These are phyloP conservation scores for Mycena sanguinolenta DNA, from an alignment of 768 basidiomycete species.

Conservation along the genomic window DNA sequence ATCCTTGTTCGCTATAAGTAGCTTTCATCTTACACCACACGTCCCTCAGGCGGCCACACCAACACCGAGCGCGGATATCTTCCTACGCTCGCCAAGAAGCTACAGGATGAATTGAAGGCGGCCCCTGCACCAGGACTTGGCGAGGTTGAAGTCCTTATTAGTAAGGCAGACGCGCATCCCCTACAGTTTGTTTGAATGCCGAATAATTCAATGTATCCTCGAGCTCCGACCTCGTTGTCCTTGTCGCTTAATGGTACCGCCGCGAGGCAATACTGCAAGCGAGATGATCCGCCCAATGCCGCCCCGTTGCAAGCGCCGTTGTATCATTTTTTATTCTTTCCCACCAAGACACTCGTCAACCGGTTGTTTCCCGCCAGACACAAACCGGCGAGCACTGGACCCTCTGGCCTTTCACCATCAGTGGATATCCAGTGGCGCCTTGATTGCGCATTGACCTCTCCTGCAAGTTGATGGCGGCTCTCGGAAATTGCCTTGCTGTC, in stretches of 20 bases:
- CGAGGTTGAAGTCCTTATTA: conserved; percentile 76
- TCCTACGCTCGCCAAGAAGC: conserved; percentile 74
- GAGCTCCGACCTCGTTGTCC: not conserved
- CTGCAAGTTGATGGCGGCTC: not conserved
- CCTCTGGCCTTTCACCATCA: not conserved
- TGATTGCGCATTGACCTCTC: no score
- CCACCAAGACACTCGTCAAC: no score
- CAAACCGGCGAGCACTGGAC: not conserved
- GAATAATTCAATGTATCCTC: no score
- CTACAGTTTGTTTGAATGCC: conserved; percentile 67
- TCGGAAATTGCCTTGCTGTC: not conserved
- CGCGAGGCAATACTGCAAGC: not conserved
- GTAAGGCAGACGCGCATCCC: conserved; percentile 81
- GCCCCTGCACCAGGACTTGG: conserved; percentile 49
- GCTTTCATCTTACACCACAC: conserved; percentile 34
- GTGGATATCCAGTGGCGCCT: not conserved
- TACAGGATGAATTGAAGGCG: conserved; percentile 64
- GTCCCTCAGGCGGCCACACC: conserved; percentile 81
- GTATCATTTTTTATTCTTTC: not conserved
- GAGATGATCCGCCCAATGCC: not conserved
- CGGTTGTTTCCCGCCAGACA: not conserved
- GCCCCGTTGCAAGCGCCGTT: not conserved
- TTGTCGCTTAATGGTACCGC: not conserved
- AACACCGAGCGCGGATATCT: conserved; percentile 97
- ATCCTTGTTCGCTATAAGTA: conserved; percentile 20